Evolutionary conservation across 192 early-diverging fungal species (phyloP).

Genomic region (Jimgerdemannia flammicorona): DNA sequence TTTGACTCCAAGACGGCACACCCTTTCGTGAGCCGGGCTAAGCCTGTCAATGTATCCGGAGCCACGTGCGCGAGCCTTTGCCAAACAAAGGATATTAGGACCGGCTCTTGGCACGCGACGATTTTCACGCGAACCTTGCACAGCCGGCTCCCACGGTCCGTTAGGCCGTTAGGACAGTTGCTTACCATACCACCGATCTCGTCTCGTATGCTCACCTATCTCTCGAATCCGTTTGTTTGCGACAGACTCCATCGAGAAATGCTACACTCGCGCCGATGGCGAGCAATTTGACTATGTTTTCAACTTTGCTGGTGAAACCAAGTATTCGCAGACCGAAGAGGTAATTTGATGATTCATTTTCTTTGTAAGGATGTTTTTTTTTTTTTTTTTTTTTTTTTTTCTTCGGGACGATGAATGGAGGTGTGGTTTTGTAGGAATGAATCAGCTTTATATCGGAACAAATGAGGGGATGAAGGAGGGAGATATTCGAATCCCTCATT

Average conservation of each 20-base stretch:
- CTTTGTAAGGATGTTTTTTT: neutral
- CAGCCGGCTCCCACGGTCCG: neutral
- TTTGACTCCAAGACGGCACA: no score
- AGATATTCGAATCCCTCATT: no score
- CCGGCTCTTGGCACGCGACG: neutral
- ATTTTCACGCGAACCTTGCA: neutral
- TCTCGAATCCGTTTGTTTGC: neutral
- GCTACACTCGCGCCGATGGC: conserved; percentile 66
- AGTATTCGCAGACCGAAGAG: conserved; percentile 82
- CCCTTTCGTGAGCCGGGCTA: no score
- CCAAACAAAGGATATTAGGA: no score
- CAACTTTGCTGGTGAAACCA: conserved; percentile 92
- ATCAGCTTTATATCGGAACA: neutral
- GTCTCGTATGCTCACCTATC: no score
- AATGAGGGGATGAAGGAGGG: no score
- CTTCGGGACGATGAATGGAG: no score
- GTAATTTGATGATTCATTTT: conserved; percentile 33
- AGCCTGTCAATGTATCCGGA: no score
- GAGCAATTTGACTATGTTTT: conserved; percentile 86
- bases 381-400: neutral
- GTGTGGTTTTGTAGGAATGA: neutral
- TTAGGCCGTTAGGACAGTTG: no score
- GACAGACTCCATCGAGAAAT: conserved; percentile 66
- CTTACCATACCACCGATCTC: no score
- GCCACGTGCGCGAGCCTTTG: no score